Base-by-base conservation (phyloP, 306 rosid genomes). In the Cercis canadensis region DNA sequence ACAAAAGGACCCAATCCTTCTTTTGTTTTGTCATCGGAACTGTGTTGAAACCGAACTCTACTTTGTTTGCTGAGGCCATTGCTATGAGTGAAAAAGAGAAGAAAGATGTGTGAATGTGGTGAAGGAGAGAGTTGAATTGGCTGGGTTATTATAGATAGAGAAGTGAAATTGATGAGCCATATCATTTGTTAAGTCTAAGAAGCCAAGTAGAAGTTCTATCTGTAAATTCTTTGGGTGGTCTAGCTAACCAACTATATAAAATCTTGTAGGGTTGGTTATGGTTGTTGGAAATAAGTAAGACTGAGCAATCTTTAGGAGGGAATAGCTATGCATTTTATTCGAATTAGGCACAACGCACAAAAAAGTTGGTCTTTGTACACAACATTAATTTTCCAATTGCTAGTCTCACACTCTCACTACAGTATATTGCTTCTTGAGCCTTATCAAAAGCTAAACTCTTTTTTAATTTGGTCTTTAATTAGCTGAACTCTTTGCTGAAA, bases 51-150 rank as follows among this genome's bases (percentile, higher is more conserved):
- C 32, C 29, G 21, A 46, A 55, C 39, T 73, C 86, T 37, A 37
- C 43, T 75, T 59, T 81, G 24, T 73, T 70, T 72, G 37, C 73
- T 63, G 76, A 8, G 29, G 87, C 86, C 97, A 89, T 90, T 79
- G 63, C 45, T 4, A 19, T 37, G 67, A n/a, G 41, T 19, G 15
- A 8, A 0, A 2, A 59, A 37, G 57, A 36, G 70, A 79, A 33
- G 18, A 29, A 9, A 7, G 59, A 46, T 51, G 7, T 2, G 19
- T 46, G 80, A 29, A 34, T 78, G 44, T 31, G 44, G 45, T 63
- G 50, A 31, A 33, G 6, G 74, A 39, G 67, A 18, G 46, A 37
- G 8, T 3, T 31, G 34, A 5, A 63, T 33, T 14, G 18, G 46
- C 14, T 65, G 75, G 58, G 61, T 43, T 61, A 58, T 77, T 82